Conservation (phyloP, 2,329 filamentous ascomycete species). For the Colletotrichum sp. region DNA sequence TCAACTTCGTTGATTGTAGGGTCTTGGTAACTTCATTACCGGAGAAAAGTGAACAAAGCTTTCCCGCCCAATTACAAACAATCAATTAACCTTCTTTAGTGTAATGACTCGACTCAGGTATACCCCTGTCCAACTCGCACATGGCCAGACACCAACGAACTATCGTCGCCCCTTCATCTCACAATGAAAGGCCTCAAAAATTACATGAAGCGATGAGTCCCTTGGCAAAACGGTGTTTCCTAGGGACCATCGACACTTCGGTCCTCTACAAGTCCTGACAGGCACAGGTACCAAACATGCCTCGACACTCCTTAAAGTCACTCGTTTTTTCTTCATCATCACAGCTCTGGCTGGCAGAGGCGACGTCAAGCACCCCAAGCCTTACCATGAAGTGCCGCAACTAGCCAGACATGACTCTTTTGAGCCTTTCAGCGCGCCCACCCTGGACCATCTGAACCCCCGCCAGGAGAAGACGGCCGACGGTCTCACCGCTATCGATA, state of each 20-base stretch:
- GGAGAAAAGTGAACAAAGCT: neutral
- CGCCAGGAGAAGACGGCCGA: neutral
- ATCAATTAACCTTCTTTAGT: neutral
- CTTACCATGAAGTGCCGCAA: neutral
- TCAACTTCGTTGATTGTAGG: neutral
- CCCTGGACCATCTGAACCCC: neutral
- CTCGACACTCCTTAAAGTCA: neutral
- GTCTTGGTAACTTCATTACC: rapidly evolving
- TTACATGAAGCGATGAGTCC: neutral
- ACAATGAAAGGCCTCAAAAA: neutral
- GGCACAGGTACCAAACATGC: neutral
- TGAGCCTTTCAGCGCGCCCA: neutral
- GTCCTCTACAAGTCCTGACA: neutral
- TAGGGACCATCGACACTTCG: neutral
- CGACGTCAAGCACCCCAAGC: neutral
- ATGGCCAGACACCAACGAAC: neutral
- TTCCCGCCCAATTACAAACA: neutral
- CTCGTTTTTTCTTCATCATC: neutral
- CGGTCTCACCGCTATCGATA: neutral
- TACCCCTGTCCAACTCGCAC: neutral
- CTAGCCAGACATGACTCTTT: neutral
- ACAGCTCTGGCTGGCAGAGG: neutral
- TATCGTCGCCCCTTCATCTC: neutral
- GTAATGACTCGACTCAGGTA: neutral
- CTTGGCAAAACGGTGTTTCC: neutral